phyloP scores from a whole-genome alignment of 306 rosid species.

The Lupinus albus region DNA sequence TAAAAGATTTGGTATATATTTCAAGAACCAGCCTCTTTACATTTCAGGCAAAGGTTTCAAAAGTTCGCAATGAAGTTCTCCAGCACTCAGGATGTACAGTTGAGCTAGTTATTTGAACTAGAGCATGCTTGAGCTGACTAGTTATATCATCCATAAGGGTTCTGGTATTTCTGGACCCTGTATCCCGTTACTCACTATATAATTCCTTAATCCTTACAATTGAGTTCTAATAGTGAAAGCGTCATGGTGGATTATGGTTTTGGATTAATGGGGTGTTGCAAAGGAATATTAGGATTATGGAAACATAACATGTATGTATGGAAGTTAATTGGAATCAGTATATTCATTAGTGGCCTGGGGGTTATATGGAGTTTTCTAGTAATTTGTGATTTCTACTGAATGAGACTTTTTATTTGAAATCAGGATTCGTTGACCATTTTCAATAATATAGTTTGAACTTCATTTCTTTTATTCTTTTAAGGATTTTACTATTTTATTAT shows the following conservation, averaged over 20 bases:
- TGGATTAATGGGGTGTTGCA: not conserved
- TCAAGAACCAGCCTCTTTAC: not conserved
- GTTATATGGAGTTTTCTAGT: not conserved
- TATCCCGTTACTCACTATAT: not conserved
- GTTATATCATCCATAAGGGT: not conserved
- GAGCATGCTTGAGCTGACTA: not conserved
- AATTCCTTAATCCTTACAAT: conserved; percentile 1
- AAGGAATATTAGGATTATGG: not conserved
- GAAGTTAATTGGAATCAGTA: not conserved
- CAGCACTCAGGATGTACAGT: conserved; percentile 7
- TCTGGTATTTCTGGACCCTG: not conserved
- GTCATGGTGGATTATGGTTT: not conserved
- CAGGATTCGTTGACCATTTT: not conserved
- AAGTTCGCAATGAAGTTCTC: conserved; percentile 9
- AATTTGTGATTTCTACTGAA: not conserved
- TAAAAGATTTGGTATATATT: not conserved
- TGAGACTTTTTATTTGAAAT: not conserved
- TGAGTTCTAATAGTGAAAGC: not conserved
- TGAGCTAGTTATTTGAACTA: conserved; percentile 14
- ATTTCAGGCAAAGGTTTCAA: not conserved
- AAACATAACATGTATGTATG: not conserved
- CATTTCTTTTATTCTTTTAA: not conserved
- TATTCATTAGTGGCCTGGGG: not conserved
- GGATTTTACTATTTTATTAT: not conserved
- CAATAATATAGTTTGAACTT: not conserved